phyloP scores from a whole-genome alignment of 345 rosid species.

The Mangifera indica region DNA sequence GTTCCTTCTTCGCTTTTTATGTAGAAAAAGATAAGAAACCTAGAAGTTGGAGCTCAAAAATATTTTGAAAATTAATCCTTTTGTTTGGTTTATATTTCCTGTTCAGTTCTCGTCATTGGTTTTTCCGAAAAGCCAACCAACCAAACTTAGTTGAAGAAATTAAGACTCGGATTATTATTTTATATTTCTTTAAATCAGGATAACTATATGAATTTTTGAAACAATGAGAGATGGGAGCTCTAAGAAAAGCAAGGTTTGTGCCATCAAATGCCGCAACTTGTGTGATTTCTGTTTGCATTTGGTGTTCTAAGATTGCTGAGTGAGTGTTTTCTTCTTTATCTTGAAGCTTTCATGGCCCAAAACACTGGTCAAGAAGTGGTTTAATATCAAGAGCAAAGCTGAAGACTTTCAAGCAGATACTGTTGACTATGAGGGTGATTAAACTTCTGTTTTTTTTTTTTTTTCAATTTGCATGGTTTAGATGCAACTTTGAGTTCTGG shows the following conservation, averaged over 20 bases:
- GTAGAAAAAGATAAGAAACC: slow-evolving; percentile 2
- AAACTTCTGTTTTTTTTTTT: not conserved
- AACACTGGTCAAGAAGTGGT: slow-evolving; percentile 94
- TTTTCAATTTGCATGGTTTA: slow-evolving; percentile 10
- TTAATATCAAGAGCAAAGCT: slow-evolving; percentile 75
- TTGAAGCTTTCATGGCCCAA: slow-evolving; percentile 93
- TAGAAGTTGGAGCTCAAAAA: not conserved
- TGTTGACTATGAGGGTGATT: slow-evolving; percentile 46
- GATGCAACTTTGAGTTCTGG: slow-evolving; percentile 14
- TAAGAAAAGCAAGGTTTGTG: slow-evolving; percentile 78
- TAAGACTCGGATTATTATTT: slow-evolving; percentile 3
- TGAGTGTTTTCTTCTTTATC: slow-evolving; percentile 10
- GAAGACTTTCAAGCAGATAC: slow-evolving; percentile 86
- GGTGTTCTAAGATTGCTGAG: slow-evolving; percentile 19
- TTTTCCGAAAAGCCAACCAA: slow-evolving; percentile 20
- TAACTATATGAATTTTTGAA: slow-evolving; percentile 54
- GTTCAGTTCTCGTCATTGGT: slow-evolving; percentile 5
- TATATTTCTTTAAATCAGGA: slow-evolving; percentile 18
- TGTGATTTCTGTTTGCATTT: slow-evolving; percentile 19
- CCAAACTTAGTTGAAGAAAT: slow-evolving; percentile 11
- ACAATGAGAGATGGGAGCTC: slow-evolving; percentile 82
- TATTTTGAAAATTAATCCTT: not conserved
- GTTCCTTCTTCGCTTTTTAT: slow-evolving; percentile 4
- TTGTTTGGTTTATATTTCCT: not conserved
- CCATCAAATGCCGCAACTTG: slow-evolving; percentile 18